phyloP scores from a whole-genome alignment of 2,329 filamentous ascomycete genomes.

The Aspergillus sp. region DNA sequence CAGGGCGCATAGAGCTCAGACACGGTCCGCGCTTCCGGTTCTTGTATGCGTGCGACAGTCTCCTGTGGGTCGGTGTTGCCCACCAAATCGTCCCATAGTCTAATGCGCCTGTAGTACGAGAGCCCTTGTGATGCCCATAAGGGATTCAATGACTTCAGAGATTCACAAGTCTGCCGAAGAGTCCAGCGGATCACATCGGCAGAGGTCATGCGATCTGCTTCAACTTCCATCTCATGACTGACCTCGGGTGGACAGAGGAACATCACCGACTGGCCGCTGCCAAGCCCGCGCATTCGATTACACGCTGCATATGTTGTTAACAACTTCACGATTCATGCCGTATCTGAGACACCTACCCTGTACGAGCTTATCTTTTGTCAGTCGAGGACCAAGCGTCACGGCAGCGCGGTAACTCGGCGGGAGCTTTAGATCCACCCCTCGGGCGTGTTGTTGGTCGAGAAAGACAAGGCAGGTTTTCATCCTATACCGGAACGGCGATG shows the following conservation, averaged over 20 bases:
- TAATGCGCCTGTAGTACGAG: too few species aligned
- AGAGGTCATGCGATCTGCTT: too few species aligned
- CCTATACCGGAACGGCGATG: constrained; percentile 57
- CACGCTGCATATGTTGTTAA: constrained; percentile 46
- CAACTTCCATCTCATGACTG: too few species aligned
- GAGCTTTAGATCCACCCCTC: constrained; percentile 48
- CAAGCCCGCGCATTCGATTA: constrained; percentile 70
- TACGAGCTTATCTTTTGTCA: constrained; percentile 67
- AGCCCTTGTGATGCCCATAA: too few species aligned
- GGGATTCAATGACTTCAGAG: too few species aligned
- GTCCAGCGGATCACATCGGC: too few species aligned
- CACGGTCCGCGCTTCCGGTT: too few species aligned
- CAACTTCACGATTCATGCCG: not conserved
- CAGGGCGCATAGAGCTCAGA: too few species aligned
- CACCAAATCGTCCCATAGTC: too few species aligned
- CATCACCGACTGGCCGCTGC: constrained; percentile 62
- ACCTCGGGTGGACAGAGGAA: constrained; percentile 55
- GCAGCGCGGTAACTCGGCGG: constrained; percentile 60
- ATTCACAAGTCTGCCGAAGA: too few species aligned
- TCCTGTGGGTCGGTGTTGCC: too few species aligned
- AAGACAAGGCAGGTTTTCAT: constrained; percentile 63
- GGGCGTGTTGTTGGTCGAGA: constrained; percentile 65
- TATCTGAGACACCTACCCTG: constrained; percentile 55
- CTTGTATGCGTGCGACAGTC: too few species aligned
- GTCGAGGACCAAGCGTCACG: constrained; percentile 62